Conservation (phyloP, 2,329 filamentous ascomycete species). For the Claviceps cyperi region DNA sequence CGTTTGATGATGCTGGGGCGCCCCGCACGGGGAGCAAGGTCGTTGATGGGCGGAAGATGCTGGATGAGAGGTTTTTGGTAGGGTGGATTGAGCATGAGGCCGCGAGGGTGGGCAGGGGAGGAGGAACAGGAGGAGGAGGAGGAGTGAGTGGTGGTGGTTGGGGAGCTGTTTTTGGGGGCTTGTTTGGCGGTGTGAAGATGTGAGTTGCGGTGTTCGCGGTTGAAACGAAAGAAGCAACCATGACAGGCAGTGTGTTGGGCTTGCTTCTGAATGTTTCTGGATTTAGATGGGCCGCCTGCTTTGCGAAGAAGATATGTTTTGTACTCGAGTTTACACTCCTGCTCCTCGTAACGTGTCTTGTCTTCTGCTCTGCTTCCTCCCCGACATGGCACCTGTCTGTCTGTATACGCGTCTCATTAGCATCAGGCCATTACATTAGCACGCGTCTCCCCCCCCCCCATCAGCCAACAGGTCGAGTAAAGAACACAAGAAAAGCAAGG, state of each 20-base stretch:
- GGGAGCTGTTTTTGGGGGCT: conserved; percentile 21
- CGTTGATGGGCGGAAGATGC: conserved; percentile 32
- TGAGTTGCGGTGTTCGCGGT: neutral
- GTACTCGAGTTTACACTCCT: too few relatives aligned
- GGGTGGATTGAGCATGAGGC: conserved; percentile 31
- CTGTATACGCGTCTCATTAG: too few relatives aligned
- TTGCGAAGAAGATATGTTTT: too few relatives aligned
- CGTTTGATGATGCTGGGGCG: conserved; percentile 43
- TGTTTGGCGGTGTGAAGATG: conserved; percentile 23
- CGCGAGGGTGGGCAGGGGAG: conserved; percentile 32
- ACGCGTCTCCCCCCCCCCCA: too few relatives aligned
- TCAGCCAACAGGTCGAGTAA: neutral
- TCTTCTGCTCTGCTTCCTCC: too few relatives aligned
- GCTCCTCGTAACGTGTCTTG: too few relatives aligned
- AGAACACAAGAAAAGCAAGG: neutral
- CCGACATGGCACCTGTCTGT: too few relatives aligned
- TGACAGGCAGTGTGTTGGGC: too few relatives aligned
- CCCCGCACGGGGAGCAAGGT: conserved; percentile 34
- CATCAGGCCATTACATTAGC: too few relatives aligned
- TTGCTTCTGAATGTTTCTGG: too few relatives aligned
- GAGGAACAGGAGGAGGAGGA: conserved; percentile 24
- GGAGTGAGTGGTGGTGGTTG: conserved; percentile 19
- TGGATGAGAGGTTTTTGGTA: conserved; percentile 33
- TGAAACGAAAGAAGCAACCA: too few relatives aligned
- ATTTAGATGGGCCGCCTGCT: too few relatives aligned